These are phyloP conservation scores for Saturnispora ahearnii DNA, from an alignment of 805 yeast species.

Conservation along the genomic window DNA sequence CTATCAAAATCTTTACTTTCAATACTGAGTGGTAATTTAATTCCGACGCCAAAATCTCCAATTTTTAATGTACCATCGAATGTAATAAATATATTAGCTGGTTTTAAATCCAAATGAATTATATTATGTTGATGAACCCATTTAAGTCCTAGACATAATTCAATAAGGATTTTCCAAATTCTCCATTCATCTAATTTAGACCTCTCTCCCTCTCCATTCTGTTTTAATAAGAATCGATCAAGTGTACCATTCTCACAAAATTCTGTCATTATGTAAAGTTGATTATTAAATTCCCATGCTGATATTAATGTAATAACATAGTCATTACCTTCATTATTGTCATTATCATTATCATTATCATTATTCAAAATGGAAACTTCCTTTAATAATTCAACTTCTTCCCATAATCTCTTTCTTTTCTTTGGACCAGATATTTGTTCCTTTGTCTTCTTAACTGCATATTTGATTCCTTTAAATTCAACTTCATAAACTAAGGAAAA, in stretches of 20 bases:
- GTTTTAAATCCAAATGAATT: slow-evolving; percentile 85
- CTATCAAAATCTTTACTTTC: slow-evolving; percentile 61
- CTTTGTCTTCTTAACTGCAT: slow-evolving; percentile 84
- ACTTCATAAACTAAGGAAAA: slow-evolving; percentile 86
- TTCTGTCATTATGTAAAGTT: slow-evolving; percentile 87
- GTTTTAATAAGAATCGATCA: slow-evolving; percentile 69
- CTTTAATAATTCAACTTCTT: slow-evolving; percentile 69
- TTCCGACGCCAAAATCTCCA: slow-evolving; percentile 95
- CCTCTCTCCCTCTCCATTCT: slow-evolving; percentile 60
- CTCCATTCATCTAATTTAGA: slow-evolving; percentile 91
- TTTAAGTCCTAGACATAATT: slow-evolving; percentile 66
- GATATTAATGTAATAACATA: slow-evolving; percentile 73
- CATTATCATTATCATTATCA: slow-evolving; percentile 7
- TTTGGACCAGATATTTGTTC: slow-evolving; percentile 49
- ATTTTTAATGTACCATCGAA: slow-evolving; percentile 91
- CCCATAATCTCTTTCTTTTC: slow-evolving; percentile 52
- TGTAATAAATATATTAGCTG: slow-evolving; percentile 88
- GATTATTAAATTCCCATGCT: slow-evolving; percentile 74
- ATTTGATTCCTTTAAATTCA: slow-evolving; percentile 53
- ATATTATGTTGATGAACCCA: slow-evolving; percentile 72
- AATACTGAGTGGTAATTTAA: slow-evolving; percentile 53
- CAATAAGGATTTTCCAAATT: slow-evolving; percentile 92
- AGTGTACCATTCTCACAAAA: slow-evolving; percentile 88
- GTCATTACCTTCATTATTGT: slow-evolving; percentile 32
- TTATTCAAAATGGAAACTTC: slow-evolving; percentile 20